A percentile compares a stretch with the other conserved stretches of the same genome.
phyloP scores from a whole-genome alignment of 1,139 yeast genomes.

The Candida tropicalis region DNA sequence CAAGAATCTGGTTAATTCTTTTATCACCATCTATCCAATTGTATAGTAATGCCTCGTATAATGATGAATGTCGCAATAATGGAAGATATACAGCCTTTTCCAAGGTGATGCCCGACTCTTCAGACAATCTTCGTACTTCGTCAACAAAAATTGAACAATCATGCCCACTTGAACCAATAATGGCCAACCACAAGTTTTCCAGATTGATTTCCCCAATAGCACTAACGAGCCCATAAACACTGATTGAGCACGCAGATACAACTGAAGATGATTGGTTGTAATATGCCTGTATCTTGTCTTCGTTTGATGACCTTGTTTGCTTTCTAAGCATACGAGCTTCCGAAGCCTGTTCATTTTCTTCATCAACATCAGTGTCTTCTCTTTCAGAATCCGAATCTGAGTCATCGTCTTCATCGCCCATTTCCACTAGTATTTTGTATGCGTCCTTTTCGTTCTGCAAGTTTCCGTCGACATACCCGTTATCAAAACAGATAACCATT shows the following conservation, averaged over 20 bases:
- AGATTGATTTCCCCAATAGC: conserved; percentile 63
- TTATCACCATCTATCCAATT: conserved; percentile 83
- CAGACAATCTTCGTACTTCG: conserved; percentile 78
- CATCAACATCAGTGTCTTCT: conserved; percentile 24
- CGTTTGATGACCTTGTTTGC: conserved; percentile 44
- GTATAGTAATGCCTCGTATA: conserved; percentile 88
- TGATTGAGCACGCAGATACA: conserved; percentile 74
- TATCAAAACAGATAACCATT: conserved; percentile 84
- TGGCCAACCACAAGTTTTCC: conserved; percentile 80
- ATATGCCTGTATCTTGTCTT: conserved; percentile 69
- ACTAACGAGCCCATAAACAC: conserved; percentile 77
- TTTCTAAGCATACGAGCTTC: conserved; percentile 35
- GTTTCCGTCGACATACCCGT: conserved; percentile 69
- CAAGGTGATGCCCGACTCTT: conserved; percentile 67
- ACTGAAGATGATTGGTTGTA: conserved; percentile 83
- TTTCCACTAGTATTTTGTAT: conserved; percentile 48
- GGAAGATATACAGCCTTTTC: conserved; percentile 88
- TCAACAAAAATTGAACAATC: conserved; percentile 33
- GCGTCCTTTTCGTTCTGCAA: conserved; percentile 56
- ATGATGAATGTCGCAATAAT: conserved; percentile 87
- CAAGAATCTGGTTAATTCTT: conserved; percentile 85
- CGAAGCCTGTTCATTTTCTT: conserved; percentile 34
- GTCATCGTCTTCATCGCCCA: conserved; percentile 29
- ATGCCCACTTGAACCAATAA: conserved; percentile 65
- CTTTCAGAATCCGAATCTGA: conserved; percentile 24